Base-by-base conservation (phyloP, 129 eudicot species). In the Centrapalus pauciflorus region DNA sequence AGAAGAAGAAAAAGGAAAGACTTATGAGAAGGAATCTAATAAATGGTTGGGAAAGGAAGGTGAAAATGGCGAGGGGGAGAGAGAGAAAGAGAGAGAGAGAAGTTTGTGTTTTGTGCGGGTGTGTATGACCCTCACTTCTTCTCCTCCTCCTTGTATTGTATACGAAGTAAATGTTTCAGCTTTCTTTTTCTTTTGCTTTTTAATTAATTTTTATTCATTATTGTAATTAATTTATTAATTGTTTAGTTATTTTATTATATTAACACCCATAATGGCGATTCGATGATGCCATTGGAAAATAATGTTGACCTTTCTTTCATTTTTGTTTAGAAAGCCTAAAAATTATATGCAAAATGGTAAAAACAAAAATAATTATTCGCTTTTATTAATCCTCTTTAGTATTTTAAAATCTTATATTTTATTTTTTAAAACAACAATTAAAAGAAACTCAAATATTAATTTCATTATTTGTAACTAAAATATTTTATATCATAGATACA, bases 1-100 rank as follows among this genome's bases (percentile, higher is more conserved):
- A 27, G 77, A 71, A 27, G 77, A 71, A 67, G 72, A 50, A 73
- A 77, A 74, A 70, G 75, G 69, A 77, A 75, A 84, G 75, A 76
- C 78, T 76, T 71, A 70, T 71, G 56, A 34, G 73, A 48, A 82
- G 92, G 90, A 90, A 87, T 84, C 92, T 84, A 70, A 87, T 80
- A 84, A 82, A 90, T 82, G 90, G 93, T 76, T 79, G 84, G 79
- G 79, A 87, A 80, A 83, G 69, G 84, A 80, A 82, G 85, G 83
- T 78, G 83, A 87, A 81, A 79, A 76, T 85, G 80, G 82, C 70
- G 76, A 74, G 72, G 83, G 73, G 35, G 63, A 19, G 55, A 75
- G 52, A 66, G 67, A 72, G 33, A 72, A 2, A 71, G 54, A 70
- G 16, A 74, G 34, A 72, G 48, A 81, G 70, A 80, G 82, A 71